These are phyloP conservation scores for Xerocomus alliaceus DNA, from an alignment of 1,284 basidiomycete species.

Conservation along the genomic window DNA sequence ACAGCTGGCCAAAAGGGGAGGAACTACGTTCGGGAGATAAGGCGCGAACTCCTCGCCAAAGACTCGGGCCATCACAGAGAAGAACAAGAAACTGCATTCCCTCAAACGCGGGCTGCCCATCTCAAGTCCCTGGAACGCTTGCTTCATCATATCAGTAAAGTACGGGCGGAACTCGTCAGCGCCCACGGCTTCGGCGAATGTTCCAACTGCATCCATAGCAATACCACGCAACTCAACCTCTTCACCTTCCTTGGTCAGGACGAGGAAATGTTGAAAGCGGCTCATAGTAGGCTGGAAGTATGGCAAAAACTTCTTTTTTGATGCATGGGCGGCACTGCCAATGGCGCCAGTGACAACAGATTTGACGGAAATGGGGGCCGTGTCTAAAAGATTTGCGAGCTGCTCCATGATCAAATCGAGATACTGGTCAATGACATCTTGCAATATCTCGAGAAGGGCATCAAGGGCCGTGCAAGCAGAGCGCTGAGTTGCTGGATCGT, in stretches of 20 bases:
- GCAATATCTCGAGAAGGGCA: conserved; percentile 94
- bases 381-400: conserved; percentile 87
- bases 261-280: conserved; percentile 86
- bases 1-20: conserved; percentile 85
- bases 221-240: conserved; percentile 96
- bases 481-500: conserved; percentile 87
- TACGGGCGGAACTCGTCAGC: conserved; percentile 94
- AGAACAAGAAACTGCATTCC: conserved; percentile 98
- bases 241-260: conserved; percentile 84
- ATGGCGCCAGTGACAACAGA: conserved; percentile 98
- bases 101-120: conserved; percentile 88
- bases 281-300: conserved; percentile 96
- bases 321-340: conserved; percentile 98
- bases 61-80: conserved; percentile 96
- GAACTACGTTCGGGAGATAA: conserved; percentile 88
- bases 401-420: conserved; percentile 96
- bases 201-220: conserved; percentile 97
- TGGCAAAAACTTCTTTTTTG: conserved; percentile 89
- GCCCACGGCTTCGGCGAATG: conserved; percentile 97
- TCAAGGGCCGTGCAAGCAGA: conserved; percentile 96
- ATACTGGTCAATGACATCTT: conserved; percentile 90
- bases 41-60: conserved; percentile 94
- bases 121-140: conserved; percentile 90
- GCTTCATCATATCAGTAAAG: conserved; percentile 95
- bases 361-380: conserved; percentile 87